Evolutionary conservation across 768 basidiomycete species (phyloP).

Genomic region (Plicaturopsis crispa): DNA sequence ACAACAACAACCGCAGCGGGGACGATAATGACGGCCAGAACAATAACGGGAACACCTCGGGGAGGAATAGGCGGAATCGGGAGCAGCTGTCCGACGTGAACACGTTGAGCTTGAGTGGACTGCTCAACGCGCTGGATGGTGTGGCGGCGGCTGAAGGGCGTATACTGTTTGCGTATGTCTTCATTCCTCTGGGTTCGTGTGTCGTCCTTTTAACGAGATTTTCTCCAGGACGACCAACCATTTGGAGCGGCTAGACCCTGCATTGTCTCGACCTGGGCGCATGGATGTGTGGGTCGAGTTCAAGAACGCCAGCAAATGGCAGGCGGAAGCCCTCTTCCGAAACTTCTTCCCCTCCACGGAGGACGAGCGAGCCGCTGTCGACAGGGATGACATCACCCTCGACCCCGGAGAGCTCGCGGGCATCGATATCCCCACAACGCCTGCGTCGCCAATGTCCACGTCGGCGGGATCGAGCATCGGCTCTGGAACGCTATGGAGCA

Average conservation of each 20-base stretch:
- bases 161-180: conserved; percentile 77
- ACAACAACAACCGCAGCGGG: conserved; percentile 22
- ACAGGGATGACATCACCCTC: conserved; percentile 22
- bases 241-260: conserved; percentile 84
- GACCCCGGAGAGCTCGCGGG: conserved; percentile 39
- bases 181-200: conserved; percentile 11
- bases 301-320: conserved; percentile 78
- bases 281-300: conserved; percentile 94
- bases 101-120: conserved; percentile 71
- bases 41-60: conserved; percentile 20
- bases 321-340: conserved; percentile 80
- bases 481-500: conserved; percentile 39
- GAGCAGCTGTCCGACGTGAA: conserved; percentile 71
- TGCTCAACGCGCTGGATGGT: conserved; percentile 81
- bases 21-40: conserved; percentile 22
- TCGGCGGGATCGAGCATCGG: conserved; percentile 26
- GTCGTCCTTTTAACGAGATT: conserved; percentile 1
- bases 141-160: conserved; percentile 85
- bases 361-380: conserved; percentile 25
- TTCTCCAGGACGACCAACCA: conserved; percentile 74
- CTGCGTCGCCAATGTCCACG: conserved; percentile 34
- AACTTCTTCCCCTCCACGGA: conserved; percentile 86
- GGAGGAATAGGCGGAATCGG: conserved; percentile 34
- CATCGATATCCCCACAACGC: conserved; percentile 31
- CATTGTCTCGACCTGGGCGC: conserved; percentile 84